These are phyloP conservation scores for Colletotrichum chrysophilum DNA, from an alignment of 2,329 filamentous ascomycete genomes.

Conservation along the genomic window DNA sequence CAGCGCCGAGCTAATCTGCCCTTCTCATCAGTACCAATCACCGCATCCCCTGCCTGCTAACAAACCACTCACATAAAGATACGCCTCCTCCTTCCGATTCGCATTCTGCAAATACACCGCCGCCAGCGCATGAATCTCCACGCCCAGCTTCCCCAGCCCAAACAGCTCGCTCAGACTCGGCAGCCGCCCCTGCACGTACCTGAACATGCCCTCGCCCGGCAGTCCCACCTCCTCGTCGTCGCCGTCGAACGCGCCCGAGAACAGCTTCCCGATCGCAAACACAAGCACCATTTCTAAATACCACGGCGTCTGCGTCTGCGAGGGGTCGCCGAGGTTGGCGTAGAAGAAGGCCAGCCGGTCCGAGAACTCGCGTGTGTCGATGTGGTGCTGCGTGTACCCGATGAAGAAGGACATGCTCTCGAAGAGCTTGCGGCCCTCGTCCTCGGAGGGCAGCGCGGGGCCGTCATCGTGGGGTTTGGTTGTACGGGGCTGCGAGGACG, in stretches of 20 bases:
- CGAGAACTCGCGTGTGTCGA: conserved; percentile 26
- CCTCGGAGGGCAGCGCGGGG: conserved; percentile 15
- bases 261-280: conserved; percentile 17
- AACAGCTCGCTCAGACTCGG: conserved; percentile 3
- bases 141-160: not conserved
- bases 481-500: not conserved
- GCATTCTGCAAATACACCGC: conserved; percentile 20
- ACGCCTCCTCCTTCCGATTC: conserved; percentile 19
- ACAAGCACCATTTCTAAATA: conserved; percentile 15
- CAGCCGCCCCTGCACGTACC: not conserved
- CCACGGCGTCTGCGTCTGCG: conserved; percentile 2
- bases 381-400: conserved; percentile 28
- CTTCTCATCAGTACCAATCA: too few species aligned
- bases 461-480: not conserved
- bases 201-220: conserved; percentile 1
- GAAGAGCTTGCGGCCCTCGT: conserved; percentile 22
- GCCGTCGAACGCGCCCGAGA: not conserved
- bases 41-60: too few species aligned
- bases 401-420: conserved; percentile 27
- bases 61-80: conserved; percentile 14
- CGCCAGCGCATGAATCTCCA: conserved; percentile 14
- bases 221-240: not conserved
- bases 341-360: conserved; percentile 17
- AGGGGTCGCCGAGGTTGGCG: not conserved
- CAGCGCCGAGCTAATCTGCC: not conserved